Base-by-base conservation (phyloP, 768 basidiomycete genomes). In the Amanita molliuscula region DNA sequence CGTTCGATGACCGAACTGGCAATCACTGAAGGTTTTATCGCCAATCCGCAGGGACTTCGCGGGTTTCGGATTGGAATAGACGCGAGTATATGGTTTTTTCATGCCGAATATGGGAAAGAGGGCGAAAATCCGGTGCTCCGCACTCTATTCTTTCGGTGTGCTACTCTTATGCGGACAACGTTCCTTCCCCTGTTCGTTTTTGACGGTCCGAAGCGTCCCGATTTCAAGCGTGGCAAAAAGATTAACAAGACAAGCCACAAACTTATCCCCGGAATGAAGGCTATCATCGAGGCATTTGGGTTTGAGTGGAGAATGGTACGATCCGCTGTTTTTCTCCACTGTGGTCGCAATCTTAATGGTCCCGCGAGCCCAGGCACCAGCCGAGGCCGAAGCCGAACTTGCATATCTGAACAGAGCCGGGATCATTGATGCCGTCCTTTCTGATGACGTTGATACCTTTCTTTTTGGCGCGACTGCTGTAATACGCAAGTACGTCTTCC, bases 361-460 rank as follows among this genome's bases (percentile, higher is more conserved):
- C 53, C 60, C 62, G 54, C 60, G 55, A 58, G 21, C 51, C 55
- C 44, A 82, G 82, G 93, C 91, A 13, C 93, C 93, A 5, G 92
- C 90, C 15, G 94, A 96, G 65, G 94, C 94, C 0, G 94, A 97
- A 63, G 93, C 93, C 0, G 93, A 95, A 60, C 72, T 97, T 2
- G 93, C 93, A 0, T 84, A 88, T 54, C 71, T 97, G 47, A 93
- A 91, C 57, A 71, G 76, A 3, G 77, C 82, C 37, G 90, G 90
- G 2, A 63, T 86, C 47, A 86, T 97, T 50, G 94, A 97, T 60
- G 89, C 83, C 0, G 78, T 96, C 21, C 72, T 94, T 38, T 88
- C 93, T 0, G 94, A 97, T 62, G 94, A 96, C 58, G 92, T 93
- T 1, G 93, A 97, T 59, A 93, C 81, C 48, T 84, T 95, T 59